A percentile compares a stretch with the other conserved stretches of the same genome.
Conservation (phyloP, 2,329 filamentous ascomycete species). For the Thielaviopsis ethacetica region DNA sequence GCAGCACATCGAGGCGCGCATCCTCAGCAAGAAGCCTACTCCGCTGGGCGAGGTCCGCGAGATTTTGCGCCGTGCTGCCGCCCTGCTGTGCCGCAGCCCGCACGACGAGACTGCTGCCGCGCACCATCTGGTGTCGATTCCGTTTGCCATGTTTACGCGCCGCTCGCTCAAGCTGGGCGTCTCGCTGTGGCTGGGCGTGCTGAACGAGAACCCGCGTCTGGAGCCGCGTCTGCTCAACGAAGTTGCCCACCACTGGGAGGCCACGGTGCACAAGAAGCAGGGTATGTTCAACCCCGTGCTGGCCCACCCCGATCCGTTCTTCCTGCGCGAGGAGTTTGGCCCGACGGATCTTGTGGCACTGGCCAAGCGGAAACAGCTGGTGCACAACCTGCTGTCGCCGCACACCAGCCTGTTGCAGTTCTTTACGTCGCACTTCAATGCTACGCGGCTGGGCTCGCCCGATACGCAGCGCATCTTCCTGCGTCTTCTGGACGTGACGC, state of each 20-base stretch:
- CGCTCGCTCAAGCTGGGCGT: constrained; percentile 91
- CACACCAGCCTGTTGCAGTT: constrained; percentile 79
- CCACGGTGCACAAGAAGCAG: constrained; percentile 56
- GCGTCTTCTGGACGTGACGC: constrained; percentile 62
- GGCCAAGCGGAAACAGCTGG: constrained; percentile 57
- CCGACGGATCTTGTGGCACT: constrained; percentile 69
- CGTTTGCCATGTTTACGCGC: constrained; percentile 84
- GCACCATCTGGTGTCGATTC: constrained; percentile 79
- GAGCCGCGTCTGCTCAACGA: constrained; percentile 75
- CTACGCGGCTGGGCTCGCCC: constrained; percentile 67
- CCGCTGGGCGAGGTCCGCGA: constrained; percentile 62
- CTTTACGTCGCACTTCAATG: constrained; percentile 86
- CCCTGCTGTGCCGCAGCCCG: constrained; percentile 64
- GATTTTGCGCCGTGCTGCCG: constrained; percentile 68
- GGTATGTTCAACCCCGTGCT: constrained; percentile 68
- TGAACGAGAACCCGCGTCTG: constrained; percentile 84
- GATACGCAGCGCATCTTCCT: constrained; percentile 71
- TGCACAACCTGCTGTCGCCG: constrained; percentile 71
- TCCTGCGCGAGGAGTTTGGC: constrained; percentile 78
- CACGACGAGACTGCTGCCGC: constrained; percentile 64
- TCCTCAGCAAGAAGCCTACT: constrained; percentile 51
- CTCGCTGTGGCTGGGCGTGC: constrained; percentile 89
- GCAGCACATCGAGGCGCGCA: constrained; percentile 54
- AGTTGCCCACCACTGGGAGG: constrained; percentile 82
- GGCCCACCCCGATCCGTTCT: constrained; percentile 72